Conservation (phyloP, 139 green algal genomes). For the Trebouxia sp. region DNA sequence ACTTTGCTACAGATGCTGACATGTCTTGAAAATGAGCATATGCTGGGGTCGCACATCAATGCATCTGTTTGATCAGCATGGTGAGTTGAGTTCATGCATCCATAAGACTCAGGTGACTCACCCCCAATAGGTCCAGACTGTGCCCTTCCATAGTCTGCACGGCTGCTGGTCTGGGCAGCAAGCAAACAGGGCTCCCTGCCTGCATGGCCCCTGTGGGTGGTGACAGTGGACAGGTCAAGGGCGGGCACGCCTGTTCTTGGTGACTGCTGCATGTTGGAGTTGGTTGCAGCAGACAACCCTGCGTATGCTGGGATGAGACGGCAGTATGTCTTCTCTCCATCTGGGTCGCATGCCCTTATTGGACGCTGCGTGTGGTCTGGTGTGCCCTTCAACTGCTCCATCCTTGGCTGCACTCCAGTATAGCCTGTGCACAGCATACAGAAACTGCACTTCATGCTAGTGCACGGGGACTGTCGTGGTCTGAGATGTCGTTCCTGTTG, state of each 20-base stretch:
- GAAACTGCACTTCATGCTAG: too few relatives aligned
- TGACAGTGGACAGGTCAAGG: background rate
- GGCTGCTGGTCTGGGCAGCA: background rate
- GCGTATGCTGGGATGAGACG: background rate
- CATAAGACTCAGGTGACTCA: too few relatives aligned
- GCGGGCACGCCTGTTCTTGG: background rate
- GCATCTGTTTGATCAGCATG: too few relatives aligned
- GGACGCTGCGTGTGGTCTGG: background rate
- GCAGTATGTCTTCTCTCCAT: background rate
- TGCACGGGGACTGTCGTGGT: too few relatives aligned
- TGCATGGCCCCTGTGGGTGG: background rate
- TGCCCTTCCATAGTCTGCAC: background rate
- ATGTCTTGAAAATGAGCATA: too few relatives aligned
- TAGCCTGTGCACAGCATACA: background rate
- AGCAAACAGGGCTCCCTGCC: background rate
- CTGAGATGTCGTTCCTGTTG: too few relatives aligned
- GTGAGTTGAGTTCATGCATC: too few relatives aligned
- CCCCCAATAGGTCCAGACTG: background rate
- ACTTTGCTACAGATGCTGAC: too few relatives aligned
- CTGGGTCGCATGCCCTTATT: background rate
- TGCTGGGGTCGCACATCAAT: too few relatives aligned
- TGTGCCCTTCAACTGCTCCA: background rate
- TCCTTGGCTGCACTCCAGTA: slow-evolving; percentile 15
- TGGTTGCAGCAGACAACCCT: background rate
- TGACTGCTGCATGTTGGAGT: background rate